A percentile compares a stretch with the other conserved stretches of the same genome.
Conservation (phyloP, 2,329 filamentous ascomycete species). For the Fusarium sp. region DNA sequence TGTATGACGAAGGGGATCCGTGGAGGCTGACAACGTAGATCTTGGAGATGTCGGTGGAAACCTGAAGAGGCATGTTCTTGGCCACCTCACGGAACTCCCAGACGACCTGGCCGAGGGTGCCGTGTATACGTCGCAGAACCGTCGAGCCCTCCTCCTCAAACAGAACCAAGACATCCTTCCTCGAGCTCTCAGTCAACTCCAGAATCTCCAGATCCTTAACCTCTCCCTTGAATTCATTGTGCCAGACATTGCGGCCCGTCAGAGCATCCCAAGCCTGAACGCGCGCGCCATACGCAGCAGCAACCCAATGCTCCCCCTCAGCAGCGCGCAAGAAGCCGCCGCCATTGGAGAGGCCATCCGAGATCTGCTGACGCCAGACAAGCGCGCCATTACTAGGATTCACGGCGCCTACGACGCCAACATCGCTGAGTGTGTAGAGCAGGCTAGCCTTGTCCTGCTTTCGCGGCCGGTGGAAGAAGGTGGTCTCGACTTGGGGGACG, state of each 20-base stretch:
- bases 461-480: conserved; percentile 93
- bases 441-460: conserved; percentile 86
- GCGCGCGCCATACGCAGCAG: conserved; percentile 75
- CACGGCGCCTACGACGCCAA: conserved; percentile 84
- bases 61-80: conserved; percentile 78
- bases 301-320: conserved; percentile 81
- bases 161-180: conserved; percentile 79
- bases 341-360: conserved; percentile 59
- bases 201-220: conserved; percentile 81
- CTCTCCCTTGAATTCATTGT: conserved; percentile 66
- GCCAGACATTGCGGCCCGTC: conserved; percentile 84
- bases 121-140: conserved; percentile 77
- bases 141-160: conserved; percentile 67
- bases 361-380: conserved; percentile 85
- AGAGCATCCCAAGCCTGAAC: conserved; percentile 86
- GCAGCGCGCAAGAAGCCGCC: conserved; percentile 73
- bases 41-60: conserved; percentile 75
- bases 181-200: conserved; percentile 71
- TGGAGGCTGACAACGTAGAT: conserved; percentile 84
- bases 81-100: conserved; percentile 82
- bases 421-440: conserved; percentile 89
- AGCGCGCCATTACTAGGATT: conserved; percentile 87
- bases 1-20: conserved; percentile 74
- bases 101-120: conserved; percentile 74
- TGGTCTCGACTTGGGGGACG: conserved; percentile 81